These are phyloP conservation scores for Kregervanrija pseudodelftensis DNA, from an alignment of 805 yeast genomes.

Conservation along the genomic window DNA sequence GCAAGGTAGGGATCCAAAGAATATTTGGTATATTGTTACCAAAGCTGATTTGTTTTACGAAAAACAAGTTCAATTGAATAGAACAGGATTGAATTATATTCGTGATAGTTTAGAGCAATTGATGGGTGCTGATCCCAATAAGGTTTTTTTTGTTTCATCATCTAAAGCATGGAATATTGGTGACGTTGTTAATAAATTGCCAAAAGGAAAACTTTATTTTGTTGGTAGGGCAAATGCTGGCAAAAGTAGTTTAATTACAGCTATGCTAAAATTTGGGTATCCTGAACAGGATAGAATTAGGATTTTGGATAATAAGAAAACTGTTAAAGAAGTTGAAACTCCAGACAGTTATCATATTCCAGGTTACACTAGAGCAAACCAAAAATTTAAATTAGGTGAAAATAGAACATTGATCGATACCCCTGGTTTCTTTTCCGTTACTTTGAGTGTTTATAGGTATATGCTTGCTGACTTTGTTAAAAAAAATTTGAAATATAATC, in stretches of 20 bases:
- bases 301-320: conserved; percentile 7
- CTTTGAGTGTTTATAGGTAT: conserved; percentile 26
- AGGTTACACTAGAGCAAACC: conserved; percentile 57
- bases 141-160: conserved; percentile 46
- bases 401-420: conserved; percentile 31
- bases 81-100: conserved; percentile 26
- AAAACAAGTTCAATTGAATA: conserved; percentile 13
- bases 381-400: conserved; percentile 25
- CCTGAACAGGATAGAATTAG: no score
- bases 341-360: conserved; percentile 53
- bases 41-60: conserved; percentile 32
- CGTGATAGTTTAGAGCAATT: conserved; percentile 24
- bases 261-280: conserved; percentile 24
- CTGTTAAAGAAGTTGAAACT: conserved; percentile 23
- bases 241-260: conserved; percentile 52
- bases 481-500: conserved; percentile 6
- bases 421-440: conserved; percentile 35
- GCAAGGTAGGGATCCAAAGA: conserved; percentile 27
- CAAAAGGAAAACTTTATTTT: conserved; percentile 36
- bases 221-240: conserved; percentile 68
- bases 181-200: conserved; percentile 31
- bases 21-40: conserved; percentile 35
- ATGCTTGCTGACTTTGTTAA: conserved; percentile 12
- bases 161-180: conserved; percentile 45
- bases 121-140: conserved; percentile 23